A percentile compares a stretch with the other conserved stretches of the same genome.
Conservation (phyloP, 2,329 filamentous ascomycete species). For the Penicillium sclerotigenum region DNA sequence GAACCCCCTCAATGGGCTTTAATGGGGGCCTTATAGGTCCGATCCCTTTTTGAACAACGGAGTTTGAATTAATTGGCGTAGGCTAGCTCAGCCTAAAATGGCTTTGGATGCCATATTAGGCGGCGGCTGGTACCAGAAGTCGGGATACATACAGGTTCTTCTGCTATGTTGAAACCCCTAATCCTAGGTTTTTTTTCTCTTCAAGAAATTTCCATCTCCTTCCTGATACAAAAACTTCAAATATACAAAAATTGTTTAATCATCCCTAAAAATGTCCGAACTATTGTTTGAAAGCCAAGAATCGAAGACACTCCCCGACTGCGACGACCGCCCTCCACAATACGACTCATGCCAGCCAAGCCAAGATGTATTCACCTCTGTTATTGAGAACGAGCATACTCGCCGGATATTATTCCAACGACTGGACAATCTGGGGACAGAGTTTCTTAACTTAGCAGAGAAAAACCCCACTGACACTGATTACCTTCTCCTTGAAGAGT, state of each 20-base stretch:
- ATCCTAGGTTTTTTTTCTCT: not conserved
- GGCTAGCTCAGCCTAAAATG: not conserved
- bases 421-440: not conserved
- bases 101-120: not conserved
- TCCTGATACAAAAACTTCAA: not conserved
- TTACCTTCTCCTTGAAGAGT: not conserved
- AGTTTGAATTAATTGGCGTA: not conserved
- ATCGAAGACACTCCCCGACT: not conserved
- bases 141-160: not conserved
- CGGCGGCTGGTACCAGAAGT: not conserved
- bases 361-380: not conserved
- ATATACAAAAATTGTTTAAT: not conserved
- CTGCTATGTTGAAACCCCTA: not conserved
- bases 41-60: not conserved
- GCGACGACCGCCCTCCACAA: not conserved
- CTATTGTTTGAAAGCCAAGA: not conserved
- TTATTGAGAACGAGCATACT: not conserved
- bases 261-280: not conserved
- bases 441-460: rapidly evolving
- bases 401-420: not conserved
- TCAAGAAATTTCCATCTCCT: not conserved
- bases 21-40: no score
- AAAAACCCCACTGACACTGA: not conserved
- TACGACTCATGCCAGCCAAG: not conserved
- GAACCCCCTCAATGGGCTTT: no score